Conservation (phyloP, 2,329 filamentous ascomycete species). For the Ophiobolus disseminans region DNA sequence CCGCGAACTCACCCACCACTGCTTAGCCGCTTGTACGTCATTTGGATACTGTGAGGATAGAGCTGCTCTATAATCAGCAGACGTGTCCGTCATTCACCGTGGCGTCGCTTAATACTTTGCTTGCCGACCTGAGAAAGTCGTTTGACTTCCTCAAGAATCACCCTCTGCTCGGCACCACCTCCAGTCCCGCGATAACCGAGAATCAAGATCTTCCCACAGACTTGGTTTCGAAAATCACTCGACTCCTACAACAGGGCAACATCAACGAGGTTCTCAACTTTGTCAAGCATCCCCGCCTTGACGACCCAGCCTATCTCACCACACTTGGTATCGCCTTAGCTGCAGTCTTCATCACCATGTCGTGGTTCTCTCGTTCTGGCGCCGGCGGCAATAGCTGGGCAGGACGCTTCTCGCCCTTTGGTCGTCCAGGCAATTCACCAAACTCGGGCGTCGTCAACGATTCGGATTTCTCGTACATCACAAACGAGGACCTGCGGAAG, state of each 20-base stretch:
- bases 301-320: constrained; percentile 43
- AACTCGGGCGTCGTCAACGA: constrained; percentile 68
- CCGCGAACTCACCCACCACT: constrained; percentile 16
- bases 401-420: constrained; percentile 59
- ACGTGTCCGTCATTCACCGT: constrained; percentile 36
- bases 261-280: constrained; percentile 32
- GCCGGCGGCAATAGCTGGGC: constrained; percentile 47
- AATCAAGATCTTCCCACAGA: constrained; percentile 21
- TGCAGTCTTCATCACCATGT: constrained; percentile 53
- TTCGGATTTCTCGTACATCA: constrained; percentile 82
- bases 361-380: constrained; percentile 56
- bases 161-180: constrained; percentile 34
- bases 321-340: constrained; percentile 47
- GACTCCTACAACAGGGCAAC: constrained; percentile 27
- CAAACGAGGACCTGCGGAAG: constrained; percentile 71
- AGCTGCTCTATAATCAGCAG: constrained; percentile 21
- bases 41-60: constrained; percentile 14
- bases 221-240: constrained; percentile 24
- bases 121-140: constrained; percentile 48
- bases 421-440: constrained; percentile 49
- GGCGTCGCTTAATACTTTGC: constrained; percentile 42
- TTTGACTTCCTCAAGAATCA: constrained; percentile 44
- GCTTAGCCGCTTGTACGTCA: constrained; percentile 25
- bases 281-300: constrained; percentile 39
- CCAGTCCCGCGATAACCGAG: constrained; percentile 19